Percentiles rank a stretch among this genome's conserved stretches.
These are phyloP conservation scores for Coemansia sp. DNA, from an alignment of 192 early-diverging fungal species.

Conservation along the genomic window DNA sequence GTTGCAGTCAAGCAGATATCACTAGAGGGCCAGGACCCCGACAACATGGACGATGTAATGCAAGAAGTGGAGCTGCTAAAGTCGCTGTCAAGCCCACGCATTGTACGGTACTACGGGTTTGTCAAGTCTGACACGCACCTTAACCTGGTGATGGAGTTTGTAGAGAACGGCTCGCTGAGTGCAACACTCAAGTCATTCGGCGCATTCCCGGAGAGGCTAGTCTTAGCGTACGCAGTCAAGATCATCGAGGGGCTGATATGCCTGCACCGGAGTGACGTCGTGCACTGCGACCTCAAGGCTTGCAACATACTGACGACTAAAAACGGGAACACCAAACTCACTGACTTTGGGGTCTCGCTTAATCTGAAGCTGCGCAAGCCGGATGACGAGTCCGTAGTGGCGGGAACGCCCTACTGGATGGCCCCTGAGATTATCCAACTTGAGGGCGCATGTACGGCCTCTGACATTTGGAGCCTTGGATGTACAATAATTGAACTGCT, in stretches of 20 bases:
- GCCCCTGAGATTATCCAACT: conserved; percentile 91
- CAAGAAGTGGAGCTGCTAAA: conserved; percentile 83
- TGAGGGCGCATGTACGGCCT: conserved; percentile 79
- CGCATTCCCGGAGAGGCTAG: conserved; percentile 84
- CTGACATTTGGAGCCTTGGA: conserved; percentile 95
- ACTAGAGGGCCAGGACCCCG: conserved; percentile 64
- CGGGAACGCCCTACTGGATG: conserved; percentile 89
- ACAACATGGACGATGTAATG: conserved; percentile 77
- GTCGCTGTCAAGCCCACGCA: conserved; percentile 77
- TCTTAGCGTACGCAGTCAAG: conserved; percentile 81
- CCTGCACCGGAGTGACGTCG: conserved; percentile 82
- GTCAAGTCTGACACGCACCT: conserved; percentile 68
- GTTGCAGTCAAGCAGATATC: conserved; percentile 85
- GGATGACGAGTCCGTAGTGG: conserved; percentile 68
- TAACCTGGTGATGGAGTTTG: conserved; percentile 85
- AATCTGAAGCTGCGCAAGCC: conserved; percentile 74
- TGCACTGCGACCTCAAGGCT: conserved; percentile 96
- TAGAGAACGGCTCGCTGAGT: conserved; percentile 90
- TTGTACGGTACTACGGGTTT: conserved; percentile 84
- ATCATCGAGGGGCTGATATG: conserved; percentile 88
- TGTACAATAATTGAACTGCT: conserved; percentile 92
- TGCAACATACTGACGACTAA: conserved; percentile 98
- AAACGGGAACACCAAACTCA: conserved; percentile 88
- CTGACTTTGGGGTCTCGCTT: conserved; percentile 94
- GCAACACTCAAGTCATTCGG: conserved; percentile 87